Conservation (phyloP, 2,329 filamentous ascomycete species). For the Aspergillus sp. region DNA sequence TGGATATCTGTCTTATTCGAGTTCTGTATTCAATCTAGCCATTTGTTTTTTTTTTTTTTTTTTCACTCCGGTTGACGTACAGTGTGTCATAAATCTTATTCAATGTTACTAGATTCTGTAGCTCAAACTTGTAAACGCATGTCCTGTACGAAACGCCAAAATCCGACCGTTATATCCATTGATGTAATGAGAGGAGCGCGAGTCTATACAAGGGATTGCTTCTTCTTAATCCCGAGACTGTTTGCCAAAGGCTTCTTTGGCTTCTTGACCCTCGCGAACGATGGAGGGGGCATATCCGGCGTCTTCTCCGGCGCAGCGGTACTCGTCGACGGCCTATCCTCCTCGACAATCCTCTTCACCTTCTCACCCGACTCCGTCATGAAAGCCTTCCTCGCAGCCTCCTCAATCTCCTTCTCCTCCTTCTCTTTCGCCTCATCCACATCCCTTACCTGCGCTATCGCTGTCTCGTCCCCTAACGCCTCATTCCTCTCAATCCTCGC, state of each 20-base stretch:
- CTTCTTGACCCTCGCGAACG: conserved; percentile 70
- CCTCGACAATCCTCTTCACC: conserved; percentile 48
- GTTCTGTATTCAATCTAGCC: conserved; percentile 4
- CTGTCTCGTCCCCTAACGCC: conserved; percentile 54
- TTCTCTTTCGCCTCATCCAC: conserved; percentile 54
- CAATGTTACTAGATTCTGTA: conserved; percentile 1
- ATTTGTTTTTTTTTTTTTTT: conserved; percentile 7
- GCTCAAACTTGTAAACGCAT: not conserved
- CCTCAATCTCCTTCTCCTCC: conserved; percentile 74
- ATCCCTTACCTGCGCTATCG: conserved; percentile 50
- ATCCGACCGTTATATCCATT: not conserved
- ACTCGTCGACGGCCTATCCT: conserved; percentile 27
- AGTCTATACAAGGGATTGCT: conserved; percentile 45
- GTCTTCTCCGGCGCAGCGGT: conserved; percentile 29
- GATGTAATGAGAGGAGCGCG: not conserved
- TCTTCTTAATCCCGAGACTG: conserved; percentile 81
- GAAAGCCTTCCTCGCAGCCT: conserved; percentile 74
- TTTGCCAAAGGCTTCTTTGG: conserved; percentile 78
- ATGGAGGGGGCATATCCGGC: conserved; percentile 39
- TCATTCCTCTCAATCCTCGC: conserved; percentile 75
- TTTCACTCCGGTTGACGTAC: conserved; percentile 8
- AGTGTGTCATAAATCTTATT: not conserved
- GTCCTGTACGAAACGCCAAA: conserved; percentile 7
- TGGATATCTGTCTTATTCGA: not conserved
- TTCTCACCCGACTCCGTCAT: conserved; percentile 52